Evolutionary conservation across 202 grass and related monocot genomes (phyloP), one percentile per base, ranked within the genome.

Genomic region (Dendrocalamus latiflorus): DNA sequence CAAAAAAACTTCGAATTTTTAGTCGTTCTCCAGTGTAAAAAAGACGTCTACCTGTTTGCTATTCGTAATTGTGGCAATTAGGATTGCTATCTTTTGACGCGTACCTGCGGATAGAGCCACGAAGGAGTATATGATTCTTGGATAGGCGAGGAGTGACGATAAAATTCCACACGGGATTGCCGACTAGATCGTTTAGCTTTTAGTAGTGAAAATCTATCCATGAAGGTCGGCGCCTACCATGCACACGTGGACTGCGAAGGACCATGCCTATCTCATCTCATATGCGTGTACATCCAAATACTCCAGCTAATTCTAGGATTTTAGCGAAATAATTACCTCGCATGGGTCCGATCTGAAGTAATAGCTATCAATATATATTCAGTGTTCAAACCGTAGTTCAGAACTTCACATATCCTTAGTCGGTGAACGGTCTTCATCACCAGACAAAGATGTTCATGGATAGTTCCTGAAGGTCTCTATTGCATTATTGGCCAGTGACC

Each of bases 141-240:
- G 43, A 4, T 28, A 0, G 56, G 34, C 30, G 38, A 18, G 7
- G 45, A n/a, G n/a, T n/a, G n/a, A n/a, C 17, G 49, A 48, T 49
- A 11, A 14, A 69, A 37, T 59, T 77, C 62, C 38, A 76, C 62
- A 21, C 72, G 82, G 82, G 14, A 24, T 57, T 76, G 72, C 50
- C 20, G 62, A 68, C 62, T n/a, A n/a, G n/a, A 20, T 5, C 8
- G 13, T 48, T 48, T 48, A 6, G 58, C 28, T 4, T 49, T 62
- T 11, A 22, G 4, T 4, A 0, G 20, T 37, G 28, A 11, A 13
- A 50, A 48, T 14, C 8, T 49, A 49, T 82, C 67, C 28, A n/a
- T 1, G 6, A 43, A 15, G 6, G 76, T 24, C 43, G 65, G 65
- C 24, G 65, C 66, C 75, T 16, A 71, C 21, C 75, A 74, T 47